Percentiles rank a stretch among this genome's conserved stretches.
Evolutionary conservation across 1,139 yeast species (phyloP).

Genomic region (Hanseniaspora uvarum): DNA sequence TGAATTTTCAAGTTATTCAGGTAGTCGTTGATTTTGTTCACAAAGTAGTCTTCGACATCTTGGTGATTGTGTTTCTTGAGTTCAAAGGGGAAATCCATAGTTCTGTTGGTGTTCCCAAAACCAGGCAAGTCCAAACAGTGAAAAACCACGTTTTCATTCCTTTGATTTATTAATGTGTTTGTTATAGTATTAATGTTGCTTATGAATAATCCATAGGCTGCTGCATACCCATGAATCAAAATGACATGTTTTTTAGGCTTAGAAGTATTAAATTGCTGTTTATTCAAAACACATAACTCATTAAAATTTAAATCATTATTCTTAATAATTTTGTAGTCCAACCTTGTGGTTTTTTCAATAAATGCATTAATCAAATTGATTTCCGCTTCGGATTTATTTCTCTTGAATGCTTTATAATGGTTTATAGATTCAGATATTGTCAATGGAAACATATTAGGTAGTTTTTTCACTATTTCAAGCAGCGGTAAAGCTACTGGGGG

Average conservation of each 20-base stretch:
- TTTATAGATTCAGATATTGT: conserved; percentile 41
- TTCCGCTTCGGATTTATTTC: conserved; percentile 35
- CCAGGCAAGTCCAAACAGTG: conserved; percentile 70
- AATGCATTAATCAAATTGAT: conserved; percentile 36
- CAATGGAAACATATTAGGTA: conserved; percentile 50
- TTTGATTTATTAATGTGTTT: conserved; percentile 25
- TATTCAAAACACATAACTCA: conserved; percentile 53
- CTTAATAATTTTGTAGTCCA: conserved; percentile 34
- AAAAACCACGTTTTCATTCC: conserved; percentile 41
- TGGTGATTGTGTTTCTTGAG: conserved; percentile 27
- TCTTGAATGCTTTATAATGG: conserved; percentile 36
- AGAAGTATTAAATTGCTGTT: conserved; percentile 22
- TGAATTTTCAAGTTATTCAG: conserved; percentile 35
- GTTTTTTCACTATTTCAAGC: conserved; percentile 21
- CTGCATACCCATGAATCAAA: conserved; percentile 69
- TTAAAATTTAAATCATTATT: conserved; percentile 44
- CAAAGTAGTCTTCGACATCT: conserved; percentile 53
- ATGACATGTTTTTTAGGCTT: conserved; percentile 43
- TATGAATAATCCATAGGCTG: conserved; percentile 60
- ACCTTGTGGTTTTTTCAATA: conserved; percentile 25
- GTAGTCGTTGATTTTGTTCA: conserved; percentile 53
- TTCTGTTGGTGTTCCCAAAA: conserved; percentile 64
- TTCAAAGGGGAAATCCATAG: conserved; percentile 38
- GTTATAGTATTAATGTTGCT: conserved; percentile 47
- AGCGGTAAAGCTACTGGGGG: conserved; percentile 29